Percentiles rank a stretch among this genome's conserved stretches.
Conservation (phyloP, 2,329 filamentous ascomycete genomes). For the Diaporthe sp. region DNA sequence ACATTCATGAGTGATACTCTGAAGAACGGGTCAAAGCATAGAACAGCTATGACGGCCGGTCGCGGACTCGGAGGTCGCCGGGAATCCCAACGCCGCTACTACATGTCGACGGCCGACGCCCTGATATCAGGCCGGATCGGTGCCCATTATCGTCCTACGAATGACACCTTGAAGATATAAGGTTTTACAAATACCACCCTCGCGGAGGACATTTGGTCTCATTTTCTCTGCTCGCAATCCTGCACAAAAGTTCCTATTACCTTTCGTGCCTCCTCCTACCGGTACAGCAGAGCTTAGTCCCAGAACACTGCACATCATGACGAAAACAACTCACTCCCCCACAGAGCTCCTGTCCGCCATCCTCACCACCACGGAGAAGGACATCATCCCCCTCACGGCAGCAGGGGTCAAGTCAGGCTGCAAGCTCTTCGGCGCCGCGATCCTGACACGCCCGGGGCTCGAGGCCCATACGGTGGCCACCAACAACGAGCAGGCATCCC, state of each 20-base stretch:
- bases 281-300: neutral
- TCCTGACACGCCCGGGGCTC: conserved; percentile 60
- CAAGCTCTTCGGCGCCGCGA: conserved; percentile 70
- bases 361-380: conserved; percentile 58
- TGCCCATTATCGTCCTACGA: neutral
- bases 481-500: conserved; percentile 68
- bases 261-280: neutral
- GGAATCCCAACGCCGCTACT: neutral
- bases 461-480: conserved; percentile 63
- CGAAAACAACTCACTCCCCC: conserved; percentile 45
- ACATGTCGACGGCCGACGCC: neutral
- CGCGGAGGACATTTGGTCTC: neutral
- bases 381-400: conserved; percentile 65
- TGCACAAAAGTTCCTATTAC: no score
- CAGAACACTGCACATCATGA: conserved; percentile 15
- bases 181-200: conserved; percentile 1
- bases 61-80: conserved; percentile 30
- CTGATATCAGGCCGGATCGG: conserved; percentile 9
- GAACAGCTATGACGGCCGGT: neutral
- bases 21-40: neutral
- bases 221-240: neutral
- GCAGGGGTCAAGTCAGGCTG: conserved; percentile 64
- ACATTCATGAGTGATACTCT: neutral
- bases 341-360: conserved; percentile 55
- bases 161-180: conserved; percentile 8